Percentiles rank a stretch among this genome's conserved stretches.
Conservation (phyloP, 306 rosid genomes). For the Sesbania bispinosa region DNA sequence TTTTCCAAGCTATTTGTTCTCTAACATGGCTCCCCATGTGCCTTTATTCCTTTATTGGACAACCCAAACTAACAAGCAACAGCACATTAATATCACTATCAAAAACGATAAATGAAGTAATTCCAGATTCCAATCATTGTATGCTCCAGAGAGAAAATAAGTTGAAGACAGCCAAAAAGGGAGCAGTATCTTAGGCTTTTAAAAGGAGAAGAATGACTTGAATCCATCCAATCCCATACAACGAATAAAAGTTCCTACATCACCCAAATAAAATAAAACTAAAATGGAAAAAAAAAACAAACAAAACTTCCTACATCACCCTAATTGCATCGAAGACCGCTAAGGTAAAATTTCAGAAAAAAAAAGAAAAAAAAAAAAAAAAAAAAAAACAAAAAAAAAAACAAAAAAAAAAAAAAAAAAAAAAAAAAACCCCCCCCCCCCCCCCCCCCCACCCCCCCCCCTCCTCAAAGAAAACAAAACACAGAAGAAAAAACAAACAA, state of each 20-base stretch:
- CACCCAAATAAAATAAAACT: constrained; percentile 4
- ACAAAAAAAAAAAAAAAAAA: too few relatives aligned
- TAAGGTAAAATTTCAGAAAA: neutral
- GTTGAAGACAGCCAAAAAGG: constrained; percentile 39
- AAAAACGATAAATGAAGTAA: constrained; percentile 33
- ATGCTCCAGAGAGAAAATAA: constrained; percentile 15
- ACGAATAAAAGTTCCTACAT: constrained; percentile 1
- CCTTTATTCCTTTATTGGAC: constrained; percentile 36
- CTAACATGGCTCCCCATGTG: constrained; percentile 55
- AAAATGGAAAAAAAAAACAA: neutral
- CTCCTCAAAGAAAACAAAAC: too few relatives aligned
- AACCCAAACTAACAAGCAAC: constrained; percentile 43
- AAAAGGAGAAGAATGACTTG: constrained; percentile 27
- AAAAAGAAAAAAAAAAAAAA: too few relatives aligned
- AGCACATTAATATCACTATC: constrained; percentile 31
- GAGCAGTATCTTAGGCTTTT: constrained; percentile 31
- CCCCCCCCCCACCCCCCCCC: too few relatives aligned
- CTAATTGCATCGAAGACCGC: constrained; percentile 8
- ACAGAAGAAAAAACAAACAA: too few relatives aligned
- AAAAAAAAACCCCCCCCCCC: too few relatives aligned
- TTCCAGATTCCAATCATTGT: constrained; percentile 41
- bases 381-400: too few relatives aligned
- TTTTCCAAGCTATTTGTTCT: constrained; percentile 37
- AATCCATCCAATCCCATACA: constrained; percentile 23
- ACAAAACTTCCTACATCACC: constrained; percentile 7